A percentile compares a stretch with the other conserved stretches of the same genome.
phyloP scores from a whole-genome alignment of 2,329 filamentous ascomycete species.

The Fusarium sp. region DNA sequence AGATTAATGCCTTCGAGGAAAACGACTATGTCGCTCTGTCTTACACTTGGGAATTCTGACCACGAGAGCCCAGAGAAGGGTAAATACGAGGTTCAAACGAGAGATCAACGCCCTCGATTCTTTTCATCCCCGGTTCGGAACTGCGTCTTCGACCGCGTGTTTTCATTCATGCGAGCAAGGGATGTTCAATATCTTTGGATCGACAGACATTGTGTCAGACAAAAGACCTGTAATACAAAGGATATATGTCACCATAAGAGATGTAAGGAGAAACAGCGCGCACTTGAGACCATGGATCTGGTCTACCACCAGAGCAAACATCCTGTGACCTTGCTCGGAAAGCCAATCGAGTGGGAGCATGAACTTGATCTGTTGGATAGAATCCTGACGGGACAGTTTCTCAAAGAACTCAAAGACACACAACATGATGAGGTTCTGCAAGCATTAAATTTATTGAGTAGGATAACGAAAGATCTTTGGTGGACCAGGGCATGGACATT shows the following conservation, averaged over 20 bases:
- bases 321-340: not conserved
- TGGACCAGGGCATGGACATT: conserved; percentile 2
- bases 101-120: too few relatives aligned
- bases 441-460: not conserved
- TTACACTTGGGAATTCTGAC: too few relatives aligned
- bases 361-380: not conserved
- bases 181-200: not conserved
- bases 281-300: not conserved
- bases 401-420: not conserved
- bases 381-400: not conserved
- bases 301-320: not conserved
- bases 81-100: too few relatives aligned
- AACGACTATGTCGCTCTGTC: not conserved
- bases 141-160: conserved; percentile 1
- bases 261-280: not conserved
- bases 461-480: conserved; percentile 5
- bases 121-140: not conserved
- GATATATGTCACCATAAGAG: not conserved
- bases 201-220: conserved; percentile 2
- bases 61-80: too few relatives aligned
- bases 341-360: conserved; percentile 1
- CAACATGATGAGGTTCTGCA: not conserved
- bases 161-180: not conserved
- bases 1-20: not conserved
- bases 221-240: not conserved